Evolutionary conservation across 2,329 filamentous ascomycete species (phyloP), one percentile per base, ranked within the genome.

Genomic region (Drechslerella coelobrocha): DNA sequence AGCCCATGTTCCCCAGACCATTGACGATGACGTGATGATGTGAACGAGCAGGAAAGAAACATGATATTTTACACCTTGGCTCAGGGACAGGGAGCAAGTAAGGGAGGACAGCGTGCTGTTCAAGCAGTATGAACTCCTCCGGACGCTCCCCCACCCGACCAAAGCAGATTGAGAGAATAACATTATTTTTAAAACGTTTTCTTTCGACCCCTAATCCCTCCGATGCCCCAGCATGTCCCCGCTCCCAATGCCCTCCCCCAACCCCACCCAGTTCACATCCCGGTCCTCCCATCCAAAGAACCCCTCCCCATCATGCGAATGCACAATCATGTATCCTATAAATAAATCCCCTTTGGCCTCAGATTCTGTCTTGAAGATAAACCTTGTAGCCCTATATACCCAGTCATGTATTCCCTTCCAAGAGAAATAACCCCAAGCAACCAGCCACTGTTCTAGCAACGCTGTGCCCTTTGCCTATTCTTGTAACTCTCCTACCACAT

Each of bases 141-240:
- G 39, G 51, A 23, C 2, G 14, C 5, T 23, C 27, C 29, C 55
- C 50, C 37, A 34, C 37, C 51, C 52, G 31, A 56, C 45, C 37
- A n/a, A 17, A 47, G 47, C 50, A 57, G 54, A 71, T 63, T 71
- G 66, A 71, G 66, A 71, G 66, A 31, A 71, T 62, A 68, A 69
- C 65, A 69, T 57, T 69, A 69, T 69, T 69, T 69, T 53, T 69
- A 69, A 61, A 69, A 56, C 54, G 65, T 69, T 69, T 69, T 71
- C 66, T 71, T 71, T 71, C 66, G 41, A 62, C 48, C 17, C 26
- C 63, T 51, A 29, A 34, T 29, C 50, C 47, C 17, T 9, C 23
- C 14, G 24, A 51, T 51, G 47, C 47, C 47, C 47, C 47, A 27
- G 5, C 27, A 4, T 31, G 29, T 37, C 26, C 48, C 29, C 51